Evolutionary conservation across 108 stramenopile species (phyloP), one percentile per base, ranked within the genome.

Genomic region (Cafeteria roenbergensis): DNA sequence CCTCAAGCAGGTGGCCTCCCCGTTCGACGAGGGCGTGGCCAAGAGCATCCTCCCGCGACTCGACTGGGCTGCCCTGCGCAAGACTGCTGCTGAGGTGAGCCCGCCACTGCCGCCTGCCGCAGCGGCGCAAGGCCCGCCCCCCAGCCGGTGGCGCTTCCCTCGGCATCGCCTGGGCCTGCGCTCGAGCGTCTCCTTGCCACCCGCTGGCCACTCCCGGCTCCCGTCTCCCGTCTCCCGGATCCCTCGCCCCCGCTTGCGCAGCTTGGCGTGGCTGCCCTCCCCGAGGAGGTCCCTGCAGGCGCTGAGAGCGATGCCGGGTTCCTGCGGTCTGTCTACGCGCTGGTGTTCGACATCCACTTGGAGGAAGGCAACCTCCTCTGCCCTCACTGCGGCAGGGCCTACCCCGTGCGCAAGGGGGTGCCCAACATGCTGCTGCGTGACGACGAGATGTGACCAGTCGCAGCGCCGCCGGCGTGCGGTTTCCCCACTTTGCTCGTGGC

Each of bases 361-460:
- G 55, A 86, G 38, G 88, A 91, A 30, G 94, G 91, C 26, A 55
- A 65, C 42, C 75, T 95, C 60, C 64, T 91, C 12, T 95, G 94
- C 76, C 90, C 91, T 0, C 85, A 87, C 75, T 92, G 90, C 20
- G 88, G 88, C 42, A 72, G 94, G 3, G 78, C 78, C 62, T 95
- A 93, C 69, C 81, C 89, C 21, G 85, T 95, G 58, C 89, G 85
- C 64, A 85, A 93, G 34, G 77, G 88, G 35, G 92, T 95, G 57
- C 94, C 94, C 3, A 95, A 95, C 68, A 93, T 95, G 94, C 85
- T 95, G 54, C 75, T 97, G 35, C 91, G 94, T 64, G 95, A 93
- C 67, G 95, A 97, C 80, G 95, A 95, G 77, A 80, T 93, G 32
- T 90, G 80, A 68, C n/a, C 1, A 27, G 24, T 6, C 4, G 33